phyloP scores from a whole-genome alignment of 768 basidiomycete genomes.

The Lentinula raphanica region DNA sequence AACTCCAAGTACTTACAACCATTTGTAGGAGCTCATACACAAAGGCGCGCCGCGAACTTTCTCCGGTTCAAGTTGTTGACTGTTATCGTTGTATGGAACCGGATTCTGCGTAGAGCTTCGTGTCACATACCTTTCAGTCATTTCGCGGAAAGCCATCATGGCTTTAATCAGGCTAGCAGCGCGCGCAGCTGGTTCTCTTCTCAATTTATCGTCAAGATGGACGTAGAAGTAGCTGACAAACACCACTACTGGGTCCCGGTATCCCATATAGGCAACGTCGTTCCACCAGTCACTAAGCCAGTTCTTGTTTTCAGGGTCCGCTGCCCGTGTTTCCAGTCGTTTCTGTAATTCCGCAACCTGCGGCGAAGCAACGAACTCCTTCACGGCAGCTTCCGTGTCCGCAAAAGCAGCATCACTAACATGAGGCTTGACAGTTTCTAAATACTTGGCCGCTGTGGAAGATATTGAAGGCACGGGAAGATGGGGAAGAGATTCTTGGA shows the following conservation, averaged over 20 bases:
- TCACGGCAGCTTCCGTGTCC: conserved; percentile 52
- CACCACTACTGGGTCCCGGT: conserved; percentile 86
- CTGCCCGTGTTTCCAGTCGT: conserved; percentile 72
- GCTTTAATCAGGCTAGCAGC: conserved; percentile 84
- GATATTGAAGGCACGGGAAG: conserved; percentile 83
- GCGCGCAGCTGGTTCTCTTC: conserved; percentile 55
- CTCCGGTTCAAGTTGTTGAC: conserved; percentile 82
- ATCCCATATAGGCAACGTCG: conserved; percentile 82
- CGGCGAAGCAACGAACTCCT: conserved; percentile 65
- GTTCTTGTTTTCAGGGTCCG: conserved; percentile 49
- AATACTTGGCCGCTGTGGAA: conserved; percentile 84
- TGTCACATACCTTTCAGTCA: conserved; percentile 69
- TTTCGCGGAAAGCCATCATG: conserved; percentile 75
- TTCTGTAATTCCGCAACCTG: conserved; percentile 69
- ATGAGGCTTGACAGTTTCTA: conserved; percentile 77
- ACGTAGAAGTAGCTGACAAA: conserved; percentile 95
- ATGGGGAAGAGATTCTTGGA: conserved; percentile 63
- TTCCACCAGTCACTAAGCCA: conserved; percentile 99
- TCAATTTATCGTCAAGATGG: conserved; percentile 62
- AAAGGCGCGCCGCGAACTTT: conserved; percentile 73
- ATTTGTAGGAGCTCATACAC: conserved; percentile 92
- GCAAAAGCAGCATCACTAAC: conserved; percentile 59
- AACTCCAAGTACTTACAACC: conserved; percentile 52
- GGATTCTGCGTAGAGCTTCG: neutral
- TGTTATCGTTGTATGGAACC: conserved; percentile 19